phyloP scores from a whole-genome alignment of 23 red algal genomes.

The Chondrus crispus region DNA sequence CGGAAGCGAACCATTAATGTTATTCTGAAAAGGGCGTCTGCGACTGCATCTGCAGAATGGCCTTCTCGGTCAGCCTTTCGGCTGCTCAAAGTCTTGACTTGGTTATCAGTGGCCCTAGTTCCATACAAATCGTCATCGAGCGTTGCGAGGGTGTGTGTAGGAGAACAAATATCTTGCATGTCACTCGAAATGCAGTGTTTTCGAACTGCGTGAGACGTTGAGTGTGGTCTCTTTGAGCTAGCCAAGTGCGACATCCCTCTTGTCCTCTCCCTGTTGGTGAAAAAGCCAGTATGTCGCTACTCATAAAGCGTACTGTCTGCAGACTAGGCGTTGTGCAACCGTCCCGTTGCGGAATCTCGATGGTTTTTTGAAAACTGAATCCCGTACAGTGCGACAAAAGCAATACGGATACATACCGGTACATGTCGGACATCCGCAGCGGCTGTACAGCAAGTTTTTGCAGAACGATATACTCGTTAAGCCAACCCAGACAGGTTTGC shows the following conservation, averaged over 20 bases:
- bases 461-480: not conserved
- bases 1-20: not conserved
- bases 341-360: not conserved
- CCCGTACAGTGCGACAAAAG: slow-evolving; percentile 5
- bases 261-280: not conserved
- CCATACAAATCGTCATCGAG: not conserved
- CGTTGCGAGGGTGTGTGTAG: not conserved
- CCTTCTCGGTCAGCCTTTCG: not conserved
- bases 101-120: not conserved
- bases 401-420: not conserved
- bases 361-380: slow-evolving; percentile 8
- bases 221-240: not conserved
- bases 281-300: not conserved
- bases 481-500: not conserved
- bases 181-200: not conserved
- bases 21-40: not conserved
- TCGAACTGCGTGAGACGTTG: not conserved
- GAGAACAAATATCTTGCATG: not conserved
- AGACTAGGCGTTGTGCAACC: not conserved
- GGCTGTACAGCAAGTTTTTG: not conserved
- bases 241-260: not conserved
- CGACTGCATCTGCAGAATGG: not conserved
- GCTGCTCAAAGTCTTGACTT: not conserved
- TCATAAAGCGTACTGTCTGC: not conserved
- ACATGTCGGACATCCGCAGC: not conserved